These are phyloP conservation scores for Xylaria sp. DNA, from an alignment of 2,329 filamentous ascomycete genomes.

Conservation along the genomic window DNA sequence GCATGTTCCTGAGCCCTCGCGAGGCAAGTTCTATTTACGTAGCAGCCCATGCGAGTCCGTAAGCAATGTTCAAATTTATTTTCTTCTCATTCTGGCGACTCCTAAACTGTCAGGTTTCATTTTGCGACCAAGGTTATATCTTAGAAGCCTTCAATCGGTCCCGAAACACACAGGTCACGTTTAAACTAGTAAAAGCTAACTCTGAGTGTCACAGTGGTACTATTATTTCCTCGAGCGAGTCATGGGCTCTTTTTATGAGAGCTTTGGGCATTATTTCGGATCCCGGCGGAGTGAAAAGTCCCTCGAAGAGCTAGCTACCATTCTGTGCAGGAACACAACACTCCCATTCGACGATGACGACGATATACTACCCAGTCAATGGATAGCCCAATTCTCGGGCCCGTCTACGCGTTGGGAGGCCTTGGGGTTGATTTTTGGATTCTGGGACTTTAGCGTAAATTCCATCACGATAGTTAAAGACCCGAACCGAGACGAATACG, in stretches of 20 bases:
- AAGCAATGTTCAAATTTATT: neutral
- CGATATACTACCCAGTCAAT: constrained; percentile 51
- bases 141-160: neutral
- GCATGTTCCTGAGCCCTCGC: constrained; percentile 49
- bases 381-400: constrained; percentile 55
- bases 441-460: constrained; percentile 41
- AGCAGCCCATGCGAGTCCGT: constrained; percentile 43
- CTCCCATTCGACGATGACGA: constrained; percentile 53
- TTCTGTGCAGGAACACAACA: constrained; percentile 54
- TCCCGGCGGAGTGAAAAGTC: constrained; percentile 40
- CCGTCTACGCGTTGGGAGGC: constrained; percentile 58
- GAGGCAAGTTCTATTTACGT: constrained; percentile 42
- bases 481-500: constrained; percentile 24
- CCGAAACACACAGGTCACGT: neutral
- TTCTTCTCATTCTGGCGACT: neutral
- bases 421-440: constrained; percentile 54
- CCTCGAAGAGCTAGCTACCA: constrained; percentile 53
- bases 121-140: neutral
- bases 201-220: constrained; percentile 47
- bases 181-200: neutral
- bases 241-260: constrained; percentile 49
- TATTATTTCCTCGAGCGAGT: constrained; percentile 47
- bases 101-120: neutral
- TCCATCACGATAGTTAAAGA: constrained; percentile 21
- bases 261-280: constrained; percentile 49